Percentiles rank a stretch among this genome's conserved stretches.
phyloP scores from a whole-genome alignment of 139 green algal genomes.

The Coelastrella sp. region DNA sequence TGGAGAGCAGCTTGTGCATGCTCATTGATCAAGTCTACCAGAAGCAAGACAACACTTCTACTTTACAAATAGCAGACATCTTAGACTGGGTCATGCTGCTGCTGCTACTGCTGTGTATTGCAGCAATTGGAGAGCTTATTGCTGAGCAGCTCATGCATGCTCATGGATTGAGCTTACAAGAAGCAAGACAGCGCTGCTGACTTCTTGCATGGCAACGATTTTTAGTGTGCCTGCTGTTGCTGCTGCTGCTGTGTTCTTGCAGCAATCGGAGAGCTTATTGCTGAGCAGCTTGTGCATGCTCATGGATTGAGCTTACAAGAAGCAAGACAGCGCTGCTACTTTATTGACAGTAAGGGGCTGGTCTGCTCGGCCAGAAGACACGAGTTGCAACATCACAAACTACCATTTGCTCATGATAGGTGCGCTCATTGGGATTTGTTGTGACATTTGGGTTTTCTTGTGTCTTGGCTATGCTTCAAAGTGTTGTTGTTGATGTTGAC shows the following conservation, averaged over 20 bases:
- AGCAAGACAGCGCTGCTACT: slow-evolving; percentile 53
- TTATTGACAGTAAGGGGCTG: slow-evolving; percentile 63
- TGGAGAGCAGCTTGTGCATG: background rate
- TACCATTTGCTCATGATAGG: slow-evolving; percentile 85
- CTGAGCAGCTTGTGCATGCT: background rate
- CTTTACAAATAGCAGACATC: too few relatives aligned
- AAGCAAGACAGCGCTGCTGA: slow-evolving; percentile 50
- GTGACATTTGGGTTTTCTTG: background rate
- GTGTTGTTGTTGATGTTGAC: background rate
- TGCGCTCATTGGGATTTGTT: background rate
- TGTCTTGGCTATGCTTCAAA: background rate
- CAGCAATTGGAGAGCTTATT: slow-evolving; percentile 38
- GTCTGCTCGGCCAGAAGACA: slow-evolving; percentile 21
- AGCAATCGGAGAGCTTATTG: slow-evolving; percentile 39
- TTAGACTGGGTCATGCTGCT: too few relatives aligned
- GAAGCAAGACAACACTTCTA: slow-evolving; percentile 46
- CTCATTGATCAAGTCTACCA: background rate
- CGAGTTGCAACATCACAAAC: slow-evolving; percentile 40
- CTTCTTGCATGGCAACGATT: slow-evolving; percentile 51
- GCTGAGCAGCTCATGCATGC: background rate
- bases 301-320: background rate
- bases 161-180: background rate
- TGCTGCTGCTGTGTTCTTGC: background rate
- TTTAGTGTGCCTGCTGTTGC: too few relatives aligned
- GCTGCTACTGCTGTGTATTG: background rate